Evolutionary conservation across 2,329 filamentous ascomycete species (phyloP).

Genomic region (Talaromyces amestolkiae): DNA sequence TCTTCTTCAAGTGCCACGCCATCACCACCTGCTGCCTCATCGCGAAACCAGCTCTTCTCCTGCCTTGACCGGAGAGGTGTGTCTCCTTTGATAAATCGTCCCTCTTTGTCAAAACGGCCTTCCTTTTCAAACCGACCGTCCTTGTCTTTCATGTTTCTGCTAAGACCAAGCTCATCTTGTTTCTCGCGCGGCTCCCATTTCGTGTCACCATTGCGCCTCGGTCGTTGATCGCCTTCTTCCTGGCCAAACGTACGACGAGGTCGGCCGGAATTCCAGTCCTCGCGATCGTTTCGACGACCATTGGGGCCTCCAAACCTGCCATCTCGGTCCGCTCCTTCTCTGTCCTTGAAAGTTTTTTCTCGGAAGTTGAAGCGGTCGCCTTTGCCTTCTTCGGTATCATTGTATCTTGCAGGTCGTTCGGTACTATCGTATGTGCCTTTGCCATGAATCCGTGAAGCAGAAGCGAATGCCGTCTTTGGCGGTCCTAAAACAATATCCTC

Average conservation of each 20-base stretch:
- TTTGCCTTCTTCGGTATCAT: constrained; percentile 55
- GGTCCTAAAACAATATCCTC: constrained; percentile 86
- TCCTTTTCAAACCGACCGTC: constrained; percentile 47
- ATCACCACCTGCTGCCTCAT: constrained; percentile 45
- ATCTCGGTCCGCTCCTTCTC: constrained; percentile 38
- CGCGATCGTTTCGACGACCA: constrained; percentile 39
- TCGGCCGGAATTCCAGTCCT: constrained; percentile 43
- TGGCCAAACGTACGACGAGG: constrained; percentile 40
- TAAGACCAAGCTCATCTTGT: constrained; percentile 52
- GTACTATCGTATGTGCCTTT: constrained; percentile 48
- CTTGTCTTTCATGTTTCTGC: constrained; percentile 53
- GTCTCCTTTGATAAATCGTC: constrained; percentile 57
- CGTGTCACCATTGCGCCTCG: constrained; percentile 43
- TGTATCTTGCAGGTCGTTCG: constrained; percentile 47
- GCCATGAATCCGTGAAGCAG: constrained; percentile 59
- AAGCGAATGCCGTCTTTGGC: constrained; percentile 78
- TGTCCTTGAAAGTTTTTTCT: constrained; percentile 44
- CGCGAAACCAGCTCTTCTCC: constrained; percentile 73
- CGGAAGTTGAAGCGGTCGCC: constrained; percentile 64
- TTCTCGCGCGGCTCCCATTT: constrained; percentile 46
- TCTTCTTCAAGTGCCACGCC: constrained; percentile 42
- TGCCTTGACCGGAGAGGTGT: constrained; percentile 63
- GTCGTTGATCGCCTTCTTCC: constrained; percentile 43
- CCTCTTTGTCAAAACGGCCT: constrained; percentile 27
- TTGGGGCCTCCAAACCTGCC: constrained; percentile 32